phyloP scores from a whole-genome alignment of 352 stramenopile species.

The Pythium dissimile region DNA sequence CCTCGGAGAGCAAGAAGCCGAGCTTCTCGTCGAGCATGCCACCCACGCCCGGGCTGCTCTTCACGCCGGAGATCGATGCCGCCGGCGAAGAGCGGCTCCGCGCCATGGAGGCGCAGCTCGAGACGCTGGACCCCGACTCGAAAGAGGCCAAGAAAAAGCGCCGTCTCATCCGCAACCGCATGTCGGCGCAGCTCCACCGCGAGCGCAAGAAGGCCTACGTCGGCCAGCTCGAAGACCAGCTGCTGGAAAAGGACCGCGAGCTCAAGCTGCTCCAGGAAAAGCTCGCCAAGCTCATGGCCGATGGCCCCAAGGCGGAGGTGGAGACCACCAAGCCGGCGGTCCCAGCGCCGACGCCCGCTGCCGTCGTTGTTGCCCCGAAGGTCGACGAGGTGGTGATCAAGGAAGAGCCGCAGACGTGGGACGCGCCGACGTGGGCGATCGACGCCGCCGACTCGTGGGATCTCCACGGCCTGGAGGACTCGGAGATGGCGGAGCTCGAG shows the following conservation, averaged over 20 bases:
- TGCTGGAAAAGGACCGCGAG: slow-evolving; percentile 78
- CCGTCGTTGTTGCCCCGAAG: neutral
- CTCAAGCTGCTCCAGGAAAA: slow-evolving; percentile 74
- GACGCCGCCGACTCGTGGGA: slow-evolving; percentile 44
- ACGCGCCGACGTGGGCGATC: slow-evolving; percentile 22
- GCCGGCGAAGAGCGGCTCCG: slow-evolving; percentile 76
- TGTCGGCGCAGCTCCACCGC: slow-evolving; percentile 84
- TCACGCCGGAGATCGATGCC: slow-evolving; percentile 50
- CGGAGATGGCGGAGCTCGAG: slow-evolving; percentile 48
- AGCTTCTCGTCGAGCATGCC: slow-evolving; percentile 17
- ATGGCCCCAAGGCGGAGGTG: slow-evolving; percentile 50
- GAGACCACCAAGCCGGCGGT: neutral
- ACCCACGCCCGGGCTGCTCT: slow-evolving; percentile 20
- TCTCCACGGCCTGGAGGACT: slow-evolving; percentile 51
- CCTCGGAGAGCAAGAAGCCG: slow-evolving; percentile 6
- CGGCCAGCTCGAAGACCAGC: slow-evolving; percentile 78
- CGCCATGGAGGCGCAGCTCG: slow-evolving; percentile 79
- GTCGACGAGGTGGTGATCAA: slow-evolving; percentile 51
- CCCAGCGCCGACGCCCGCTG: neutral
- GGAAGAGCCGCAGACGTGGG: slow-evolving; percentile 44
- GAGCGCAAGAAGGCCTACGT: slow-evolving; percentile 89
- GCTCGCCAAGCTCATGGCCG: slow-evolving; percentile 53
- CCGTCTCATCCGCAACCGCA: slow-evolving; percentile 83
- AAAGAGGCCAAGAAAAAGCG: slow-evolving; percentile 90
- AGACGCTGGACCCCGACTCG: slow-evolving; percentile 81